These are phyloP conservation scores for Oenanthe javanica DNA, from an alignment of 140 eudicot genomes.

Conservation along the genomic window DNA sequence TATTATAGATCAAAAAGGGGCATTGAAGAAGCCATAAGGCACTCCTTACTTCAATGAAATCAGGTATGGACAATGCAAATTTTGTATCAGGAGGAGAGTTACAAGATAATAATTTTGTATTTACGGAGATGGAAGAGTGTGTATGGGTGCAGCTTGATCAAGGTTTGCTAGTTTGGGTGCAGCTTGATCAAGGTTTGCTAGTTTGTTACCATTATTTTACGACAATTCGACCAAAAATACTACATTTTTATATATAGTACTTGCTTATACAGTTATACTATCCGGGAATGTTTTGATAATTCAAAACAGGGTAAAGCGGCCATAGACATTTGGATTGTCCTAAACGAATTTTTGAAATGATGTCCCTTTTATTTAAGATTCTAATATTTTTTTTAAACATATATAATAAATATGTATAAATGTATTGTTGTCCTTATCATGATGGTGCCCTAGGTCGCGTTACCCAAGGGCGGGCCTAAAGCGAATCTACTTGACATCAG, in stretches of 20 bases:
- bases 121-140: constrained; percentile 97
- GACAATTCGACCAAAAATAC: background rate
- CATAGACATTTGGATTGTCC: too few relatives aligned
- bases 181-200: constrained; percentile 70
- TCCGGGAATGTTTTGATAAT: too few relatives aligned
- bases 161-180: constrained; percentile 36
- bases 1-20: constrained; percentile 70
- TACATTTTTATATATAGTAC: background rate
- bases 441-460: too few relatives aligned
- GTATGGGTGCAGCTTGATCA: constrained; percentile 13
- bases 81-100: constrained; percentile 29
- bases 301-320: too few relatives aligned
- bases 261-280: too few relatives aligned
- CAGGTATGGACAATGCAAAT: constrained; percentile 24
- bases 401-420: too few relatives aligned
- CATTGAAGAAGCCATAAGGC: constrained; percentile 47
- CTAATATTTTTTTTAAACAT: too few relatives aligned
- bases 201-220: background rate
- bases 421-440: too few relatives aligned
- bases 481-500: too few relatives aligned
- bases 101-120: constrained; percentile 66
- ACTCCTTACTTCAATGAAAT: constrained; percentile 41
- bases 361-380: too few relatives aligned
- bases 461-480: too few relatives aligned
- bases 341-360: too few relatives aligned